These are phyloP conservation scores for Septoria petroselini DNA, from an alignment of 2,329 filamentous ascomycete species.

Conservation along the genomic window DNA sequence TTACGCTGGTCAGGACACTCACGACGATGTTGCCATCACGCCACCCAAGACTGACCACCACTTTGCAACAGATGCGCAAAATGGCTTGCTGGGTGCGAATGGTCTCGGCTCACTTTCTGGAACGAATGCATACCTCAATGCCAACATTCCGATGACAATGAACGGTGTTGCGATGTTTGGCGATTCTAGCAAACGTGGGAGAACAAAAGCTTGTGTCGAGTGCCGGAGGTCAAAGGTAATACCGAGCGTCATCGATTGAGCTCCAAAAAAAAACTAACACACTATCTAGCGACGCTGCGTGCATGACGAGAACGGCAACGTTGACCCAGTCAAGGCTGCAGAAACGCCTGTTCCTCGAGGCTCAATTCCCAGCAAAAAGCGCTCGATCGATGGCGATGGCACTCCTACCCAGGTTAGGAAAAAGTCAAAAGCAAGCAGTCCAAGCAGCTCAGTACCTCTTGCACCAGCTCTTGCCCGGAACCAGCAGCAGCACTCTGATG, in stretches of 20 bases:
- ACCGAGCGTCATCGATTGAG: constrained; percentile 12
- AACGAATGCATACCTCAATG: constrained; percentile 35
- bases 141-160: constrained; percentile 49
- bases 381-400: constrained; percentile 43
- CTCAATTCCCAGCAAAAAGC: constrained; percentile 55
- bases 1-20: constrained; percentile 19
- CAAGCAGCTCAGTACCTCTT: constrained; percentile 1
- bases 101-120: constrained; percentile 30
- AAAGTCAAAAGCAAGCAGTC: constrained; percentile 24
- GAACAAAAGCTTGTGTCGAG: constrained; percentile 63
- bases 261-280: constrained; percentile 9
- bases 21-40: constrained; percentile 33
- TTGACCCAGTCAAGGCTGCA: constrained; percentile 62
- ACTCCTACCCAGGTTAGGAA: constrained; percentile 31
- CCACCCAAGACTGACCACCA: constrained; percentile 26
- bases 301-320: constrained; percentile 62
- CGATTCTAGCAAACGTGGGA: constrained; percentile 36
- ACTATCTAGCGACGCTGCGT: constrained; percentile 59
- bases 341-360: constrained; percentile 60
- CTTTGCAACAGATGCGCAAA: constrained; percentile 14
- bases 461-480: constrained; percentile 14
- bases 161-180: constrained; percentile 59
- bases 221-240: constrained; percentile 66
- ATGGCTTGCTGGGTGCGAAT: constrained; percentile 15
- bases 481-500: constrained; percentile 17